Base-by-base conservation (phyloP, 768 basidiomycete genomes). In the Tylopilus cervinicoccineus region DNA sequence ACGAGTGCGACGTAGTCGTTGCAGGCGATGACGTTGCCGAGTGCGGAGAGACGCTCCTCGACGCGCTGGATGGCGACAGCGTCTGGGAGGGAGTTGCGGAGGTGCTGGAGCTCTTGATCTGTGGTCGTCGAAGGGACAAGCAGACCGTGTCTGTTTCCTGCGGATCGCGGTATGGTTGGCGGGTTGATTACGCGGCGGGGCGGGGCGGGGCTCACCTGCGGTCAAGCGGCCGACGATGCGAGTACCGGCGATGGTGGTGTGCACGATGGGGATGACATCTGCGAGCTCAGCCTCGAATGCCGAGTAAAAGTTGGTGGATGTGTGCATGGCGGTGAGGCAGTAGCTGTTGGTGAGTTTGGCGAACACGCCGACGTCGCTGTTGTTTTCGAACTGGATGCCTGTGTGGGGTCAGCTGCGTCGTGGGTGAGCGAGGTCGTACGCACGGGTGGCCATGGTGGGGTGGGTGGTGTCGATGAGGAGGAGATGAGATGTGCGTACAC, bases 1-100 rank as follows among this genome's bases (percentile, higher is more conserved):
- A 98, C 96, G 59, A 99, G 86, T 8, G 96, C 96, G 57, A 99
- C 95, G 62, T 98, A 89, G 73, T 99, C 96, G 70, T 98, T 99
- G 73, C 91, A 94, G 12, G 92, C 93, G 67, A 99, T 94, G 53
- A 99, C 95, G 66, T 99, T 99, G 20, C 96, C 96, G 23, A 99
- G 84, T 0, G 96, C 96, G 17, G 92, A 95, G 53, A 99, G 76
- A 24, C 96, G 87, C 73, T 98, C 96, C 66, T 99, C 96, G 46
- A 99, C 87, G 17, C 96, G 83, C 67, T 97, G 96, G 61, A 99
- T 86, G 31, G 88, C 85, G 57, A 99, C 88, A n/a, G 83, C 56
- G 49, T 96, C 93, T 5, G 96, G 96, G 28, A 98, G 79, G 10
- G 93, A 81, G 65, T 98, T 99, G 28, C 96, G 87, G 48, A 99